phyloP scores from a whole-genome alignment of 1,139 yeast species.

The Pichia sp. region DNA sequence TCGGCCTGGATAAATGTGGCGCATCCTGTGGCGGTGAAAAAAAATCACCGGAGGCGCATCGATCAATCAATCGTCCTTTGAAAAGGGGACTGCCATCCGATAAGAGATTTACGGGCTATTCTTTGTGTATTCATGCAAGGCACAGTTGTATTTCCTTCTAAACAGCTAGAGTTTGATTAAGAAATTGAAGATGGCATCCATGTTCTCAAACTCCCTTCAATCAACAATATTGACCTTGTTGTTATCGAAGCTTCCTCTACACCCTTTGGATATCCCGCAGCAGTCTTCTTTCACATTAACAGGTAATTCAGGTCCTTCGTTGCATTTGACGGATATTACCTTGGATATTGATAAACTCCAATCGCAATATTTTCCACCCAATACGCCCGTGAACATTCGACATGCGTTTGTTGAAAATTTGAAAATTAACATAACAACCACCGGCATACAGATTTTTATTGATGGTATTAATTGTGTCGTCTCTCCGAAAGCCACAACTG shows the following conservation, averaged over 20 bases:
- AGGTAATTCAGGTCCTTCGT: slow-evolving; percentile 8
- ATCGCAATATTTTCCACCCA: slow-evolving; percentile 10
- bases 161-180: background rate
- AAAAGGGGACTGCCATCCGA: too few species aligned
- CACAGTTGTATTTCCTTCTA: background rate
- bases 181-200: slow-evolving; percentile 8
- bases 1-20: too few species aligned
- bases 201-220: slow-evolving; percentile 11
- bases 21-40: too few species aligned
- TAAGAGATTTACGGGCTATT: too few species aligned
- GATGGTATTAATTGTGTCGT: slow-evolving; percentile 7
- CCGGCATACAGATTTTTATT: slow-evolving; percentile 8
- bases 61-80: too few species aligned
- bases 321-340: slow-evolving; percentile 10
- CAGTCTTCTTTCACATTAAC: slow-evolving; percentile 8
- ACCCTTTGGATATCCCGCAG: slow-evolving; percentile 11
- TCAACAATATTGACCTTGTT: slow-evolving; percentile 10
- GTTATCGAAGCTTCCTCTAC: slow-evolving; percentile 11
- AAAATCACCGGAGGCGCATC: too few species aligned
- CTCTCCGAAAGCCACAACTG: slow-evolving; percentile 6
- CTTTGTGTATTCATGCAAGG: background rate
- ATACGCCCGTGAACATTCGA: slow-evolving; percentile 9
- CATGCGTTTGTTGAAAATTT: slow-evolving; percentile 10
- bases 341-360: slow-evolving; percentile 13
- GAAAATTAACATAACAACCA: slow-evolving; percentile 7